A percentile compares a stretch with the other conserved stretches of the same genome.
These are phyloP conservation scores for Candida loeiensis DNA, from an alignment of 805 yeast species.

Conservation along the genomic window DNA sequence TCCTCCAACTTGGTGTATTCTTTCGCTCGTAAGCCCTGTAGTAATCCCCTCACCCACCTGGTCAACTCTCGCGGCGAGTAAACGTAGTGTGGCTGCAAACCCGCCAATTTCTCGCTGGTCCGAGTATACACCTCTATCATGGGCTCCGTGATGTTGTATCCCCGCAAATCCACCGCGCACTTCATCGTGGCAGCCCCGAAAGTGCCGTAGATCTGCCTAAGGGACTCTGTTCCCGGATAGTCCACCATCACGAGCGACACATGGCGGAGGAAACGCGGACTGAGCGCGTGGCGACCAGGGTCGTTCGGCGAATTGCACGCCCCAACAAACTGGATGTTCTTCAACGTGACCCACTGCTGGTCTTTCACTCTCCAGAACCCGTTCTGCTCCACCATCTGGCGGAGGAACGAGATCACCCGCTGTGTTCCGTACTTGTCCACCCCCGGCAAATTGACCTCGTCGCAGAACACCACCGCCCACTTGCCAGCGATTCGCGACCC, in stretches of 20 bases:
- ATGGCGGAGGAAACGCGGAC: constrained; percentile 64
- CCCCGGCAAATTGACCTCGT: constrained; percentile 82
- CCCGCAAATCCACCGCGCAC: constrained; percentile 56
- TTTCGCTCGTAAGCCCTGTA: constrained; percentile 42
- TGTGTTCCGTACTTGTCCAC: constrained; percentile 73
- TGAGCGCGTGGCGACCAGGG: constrained; percentile 61
- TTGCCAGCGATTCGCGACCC: constrained; percentile 60
- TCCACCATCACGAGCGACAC: constrained; percentile 67
- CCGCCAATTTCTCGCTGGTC: constrained; percentile 40
- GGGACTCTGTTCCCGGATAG: constrained; percentile 65
- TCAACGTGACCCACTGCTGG: constrained; percentile 62
- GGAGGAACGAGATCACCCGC: constrained; percentile 60
- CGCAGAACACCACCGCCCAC: constrained; percentile 83
- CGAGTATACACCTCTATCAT: constrained; percentile 61
- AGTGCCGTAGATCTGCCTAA: constrained; percentile 62
- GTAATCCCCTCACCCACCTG: constrained; percentile 78
- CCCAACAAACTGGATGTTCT: constrained; percentile 78
- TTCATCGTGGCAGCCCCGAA: constrained; percentile 57
- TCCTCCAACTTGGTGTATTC: constrained; percentile 33
- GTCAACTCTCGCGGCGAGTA: constrained; percentile 91
- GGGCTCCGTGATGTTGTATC: constrained; percentile 51
- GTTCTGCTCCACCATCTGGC: constrained; percentile 66
- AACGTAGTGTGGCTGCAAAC: constrained; percentile 55
- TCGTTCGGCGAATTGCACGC: constrained; percentile 92
- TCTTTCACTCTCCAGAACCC: constrained; percentile 75